Evolutionary conservation across 768 basidiomycete genomes (phyloP), one percentile per base, ranked within the genome.

Genomic region (Lentinus tigrinus): DNA sequence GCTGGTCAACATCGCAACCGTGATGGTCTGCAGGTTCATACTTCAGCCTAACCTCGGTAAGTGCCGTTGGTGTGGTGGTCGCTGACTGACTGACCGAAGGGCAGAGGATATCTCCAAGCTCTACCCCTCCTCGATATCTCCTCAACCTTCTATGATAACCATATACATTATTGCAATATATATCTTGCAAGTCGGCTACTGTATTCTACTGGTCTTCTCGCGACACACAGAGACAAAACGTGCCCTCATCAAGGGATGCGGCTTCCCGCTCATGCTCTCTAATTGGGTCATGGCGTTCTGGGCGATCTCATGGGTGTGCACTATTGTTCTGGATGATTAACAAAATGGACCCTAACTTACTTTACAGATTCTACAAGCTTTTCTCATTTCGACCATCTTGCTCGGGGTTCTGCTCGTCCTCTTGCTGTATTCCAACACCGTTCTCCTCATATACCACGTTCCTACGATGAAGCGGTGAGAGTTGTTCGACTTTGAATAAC

Each of bases 271-370:
- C 42, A 88, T 93, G 2, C 67, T 88, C 17, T 80, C 91, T 2
- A 94, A 96, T 62, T 88, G 90, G 82, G 63, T 87, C 3, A 87
- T 91, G 84, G 91, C 87, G 0, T 67, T 81, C 0, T 95, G 91
- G 90, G 87, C 89, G 0, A 79, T 94, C 24, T 76, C 85, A 60
- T 94, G 88, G 83, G 88, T 90, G 62, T 44, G 77, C 31, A 1
- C 7, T 3, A 17, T n/a, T 11, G 11, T 37, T 3, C 28, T 13
- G 13, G 28, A 17, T 11, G 3, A 27, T 6, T 11, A 36, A 17
- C 31, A 3, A 53, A 54, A 31, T 44, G 36, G 43, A 52, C 24
- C 46, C 39, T 34, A 3, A 34, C 26, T 11, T 54, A 24, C n/a
- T 13, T 17, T 23, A 40, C 26, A 90, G 88, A 77, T 89, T 1